Base-by-base conservation (phyloP, 1,139 yeast genomes). In the Suhomyces bokatorum region DNA sequence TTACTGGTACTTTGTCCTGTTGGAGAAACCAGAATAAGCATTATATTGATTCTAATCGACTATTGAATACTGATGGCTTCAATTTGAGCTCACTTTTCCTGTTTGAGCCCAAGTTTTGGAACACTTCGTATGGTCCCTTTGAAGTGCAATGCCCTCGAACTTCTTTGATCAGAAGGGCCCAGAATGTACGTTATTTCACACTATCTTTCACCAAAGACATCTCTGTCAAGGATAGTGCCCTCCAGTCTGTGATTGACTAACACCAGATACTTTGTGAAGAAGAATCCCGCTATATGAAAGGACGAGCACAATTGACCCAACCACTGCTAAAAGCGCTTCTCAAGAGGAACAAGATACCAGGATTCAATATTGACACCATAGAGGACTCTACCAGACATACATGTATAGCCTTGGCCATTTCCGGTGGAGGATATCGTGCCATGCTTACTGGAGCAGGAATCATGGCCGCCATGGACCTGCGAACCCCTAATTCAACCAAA, bases 351-450 rank as follows among this genome's bases (percentile, higher is more conserved):
- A 50, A 53, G 2, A 69, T 76, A 16, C 77, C 78, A 11, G 67
- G 63, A 2, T 64, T 77, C 42, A 65, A 73, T 47, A 52, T 62
- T 15, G 55, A 60, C 4, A 31, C 45, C 6, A 66, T 62, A 43
- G 7, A 28, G 1, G 31, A 37, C 1, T 50, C 53, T 27, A 44
- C 2, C 6, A 14, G 37, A 31, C 67, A 75, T 0, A 67, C 73
- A 0, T 64, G 58, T 8, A 67, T 82, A 12, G 85, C 83, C 0
- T 49, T 83, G 9, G 82, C 87, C 0, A 59, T 85, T 26, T 83
- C 90, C 5, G 93, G 93, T 4, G 93, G 93, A 10, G 89, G 90
- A 0, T 83, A 81, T 53, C 65, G 91, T 47, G 78, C 91, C 1
- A 78, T 85, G 80, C 58, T 85, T 11, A 73, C 77, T 3, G 86